Evolutionary conservation across 2,329 filamentous ascomycete genomes (phyloP).

Genomic region (Alternaria panax): DNA sequence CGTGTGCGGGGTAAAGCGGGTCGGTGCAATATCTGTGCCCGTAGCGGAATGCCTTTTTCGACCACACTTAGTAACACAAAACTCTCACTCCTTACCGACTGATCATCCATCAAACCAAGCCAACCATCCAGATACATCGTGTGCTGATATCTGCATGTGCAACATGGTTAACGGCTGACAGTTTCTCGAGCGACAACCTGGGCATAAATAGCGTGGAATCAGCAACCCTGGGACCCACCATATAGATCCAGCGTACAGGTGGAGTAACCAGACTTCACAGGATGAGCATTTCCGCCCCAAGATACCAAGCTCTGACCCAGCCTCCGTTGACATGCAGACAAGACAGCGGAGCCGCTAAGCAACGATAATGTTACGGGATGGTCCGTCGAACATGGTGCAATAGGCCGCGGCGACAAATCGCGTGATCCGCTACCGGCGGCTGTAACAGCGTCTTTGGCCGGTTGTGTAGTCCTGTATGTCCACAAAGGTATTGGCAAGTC

Average conservation of each 20-base stretch:
- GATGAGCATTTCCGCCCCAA: slow-evolving; percentile 1
- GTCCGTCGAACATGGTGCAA: not conserved
- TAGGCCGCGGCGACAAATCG: not conserved
- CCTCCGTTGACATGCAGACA: not conserved
- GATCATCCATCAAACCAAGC: not conserved
- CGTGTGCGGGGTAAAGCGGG: slow-evolving; percentile 25
- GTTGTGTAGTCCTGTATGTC: not conserved
- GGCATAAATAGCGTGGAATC: not conserved
- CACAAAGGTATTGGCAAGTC: not conserved
- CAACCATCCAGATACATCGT: rapidly evolving
- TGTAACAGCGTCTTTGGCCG: not conserved
- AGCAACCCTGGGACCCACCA: not conserved
- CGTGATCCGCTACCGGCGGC: not conserved
- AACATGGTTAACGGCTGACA: not conserved
- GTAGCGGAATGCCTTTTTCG: slow-evolving; percentile 7
- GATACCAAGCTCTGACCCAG: not conserved
- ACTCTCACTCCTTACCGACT: not conserved
- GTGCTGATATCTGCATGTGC: not conserved
- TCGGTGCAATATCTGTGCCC: slow-evolving; percentile 1
- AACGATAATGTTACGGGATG: slow-evolving; percentile 2
- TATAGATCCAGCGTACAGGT: not conserved
- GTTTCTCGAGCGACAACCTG: not conserved
- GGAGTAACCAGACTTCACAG: not conserved
- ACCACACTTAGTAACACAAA: not conserved
- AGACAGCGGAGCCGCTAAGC: not conserved